phyloP scores from a whole-genome alignment of 768 basidiomycete genomes.

The Neoboletus brunneissimus region DNA sequence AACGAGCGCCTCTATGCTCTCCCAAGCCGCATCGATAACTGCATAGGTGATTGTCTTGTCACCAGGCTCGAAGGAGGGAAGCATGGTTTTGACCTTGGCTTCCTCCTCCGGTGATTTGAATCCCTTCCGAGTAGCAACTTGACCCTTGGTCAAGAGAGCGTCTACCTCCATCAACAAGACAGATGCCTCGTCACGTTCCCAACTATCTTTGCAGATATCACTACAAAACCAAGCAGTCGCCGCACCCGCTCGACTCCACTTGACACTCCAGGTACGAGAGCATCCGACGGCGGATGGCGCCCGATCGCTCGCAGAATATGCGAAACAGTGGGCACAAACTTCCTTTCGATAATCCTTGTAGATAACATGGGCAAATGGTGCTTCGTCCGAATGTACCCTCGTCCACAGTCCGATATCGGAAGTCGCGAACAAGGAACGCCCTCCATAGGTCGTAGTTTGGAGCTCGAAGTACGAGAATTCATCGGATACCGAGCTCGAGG shows the following conservation, averaged over 20 bases:
- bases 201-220: constrained; percentile 43
- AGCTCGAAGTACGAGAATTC: constrained; percentile 20
- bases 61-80: constrained; percentile 11
- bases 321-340: constrained; percentile 64
- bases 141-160: constrained; percentile 37
- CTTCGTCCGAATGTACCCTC: constrained; percentile 41
- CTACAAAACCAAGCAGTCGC: constrained; percentile 59
- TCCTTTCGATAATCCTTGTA: constrained; percentile 64
- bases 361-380: constrained; percentile 57
- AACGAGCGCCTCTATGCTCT: constrained; percentile 33
- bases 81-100: constrained; percentile 19
- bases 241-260: constrained; percentile 30
- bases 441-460: constrained; percentile 43
- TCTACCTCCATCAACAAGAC: constrained; percentile 33
- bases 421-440: constrained; percentile 52
- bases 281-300: constrained; percentile 11
- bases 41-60: constrained; percentile 35
- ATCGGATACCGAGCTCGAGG: neutral
- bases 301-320: constrained; percentile 43
- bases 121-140: constrained; percentile 27
- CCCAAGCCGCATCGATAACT: constrained; percentile 47
- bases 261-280: constrained; percentile 45
- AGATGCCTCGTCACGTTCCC: constrained; percentile 39
- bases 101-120: constrained; percentile 23
- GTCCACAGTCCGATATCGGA: constrained; percentile 41